phyloP scores from a whole-genome alignment of 129 eudicot genomes.

The Scalesia atractyloides region DNA sequence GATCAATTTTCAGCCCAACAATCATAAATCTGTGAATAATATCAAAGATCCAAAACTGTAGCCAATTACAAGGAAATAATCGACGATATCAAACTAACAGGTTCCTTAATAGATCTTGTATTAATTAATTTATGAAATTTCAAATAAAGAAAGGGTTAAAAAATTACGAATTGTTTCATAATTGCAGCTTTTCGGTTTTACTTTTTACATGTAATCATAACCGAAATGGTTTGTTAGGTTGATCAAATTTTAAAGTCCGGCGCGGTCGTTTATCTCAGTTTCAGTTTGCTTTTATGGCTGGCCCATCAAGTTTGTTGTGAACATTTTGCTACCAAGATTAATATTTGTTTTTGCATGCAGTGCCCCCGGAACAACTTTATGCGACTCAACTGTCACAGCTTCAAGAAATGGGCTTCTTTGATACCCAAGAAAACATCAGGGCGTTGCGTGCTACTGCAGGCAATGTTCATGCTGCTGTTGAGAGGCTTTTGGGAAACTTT shows the following conservation, averaged over 20 bases:
- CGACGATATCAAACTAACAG: not conserved
- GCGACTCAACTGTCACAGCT: slow-evolving; percentile 87
- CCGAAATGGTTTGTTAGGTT: not conserved
- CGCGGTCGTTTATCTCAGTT: not conserved
- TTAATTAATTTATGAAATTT: not conserved
- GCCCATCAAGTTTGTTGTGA: not conserved
- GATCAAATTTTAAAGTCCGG: not conserved
- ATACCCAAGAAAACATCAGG: slow-evolving; percentile 80
- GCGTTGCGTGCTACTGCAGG: slow-evolving; percentile 81
- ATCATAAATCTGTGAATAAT: not conserved
- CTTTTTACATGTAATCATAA: not conserved
- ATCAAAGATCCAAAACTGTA: not conserved
- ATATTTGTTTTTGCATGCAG: slow-evolving; percentile 31
- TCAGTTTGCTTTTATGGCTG: not conserved
- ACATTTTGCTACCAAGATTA: not conserved
- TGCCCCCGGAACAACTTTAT: slow-evolving; percentile 88
- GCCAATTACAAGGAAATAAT: not conserved
- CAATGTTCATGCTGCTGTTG: slow-evolving; percentile 96
- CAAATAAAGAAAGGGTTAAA: not conserved
- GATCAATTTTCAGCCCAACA: not conserved
- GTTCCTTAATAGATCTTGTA: not conserved
- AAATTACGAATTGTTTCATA: not conserved
- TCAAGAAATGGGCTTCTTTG: slow-evolving; percentile 95
- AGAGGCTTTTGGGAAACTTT: slow-evolving; percentile 79
- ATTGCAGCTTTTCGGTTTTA: not conserved